Conservation (phyloP, 352 stramenopile species). For the Detonula confervacea region DNA sequence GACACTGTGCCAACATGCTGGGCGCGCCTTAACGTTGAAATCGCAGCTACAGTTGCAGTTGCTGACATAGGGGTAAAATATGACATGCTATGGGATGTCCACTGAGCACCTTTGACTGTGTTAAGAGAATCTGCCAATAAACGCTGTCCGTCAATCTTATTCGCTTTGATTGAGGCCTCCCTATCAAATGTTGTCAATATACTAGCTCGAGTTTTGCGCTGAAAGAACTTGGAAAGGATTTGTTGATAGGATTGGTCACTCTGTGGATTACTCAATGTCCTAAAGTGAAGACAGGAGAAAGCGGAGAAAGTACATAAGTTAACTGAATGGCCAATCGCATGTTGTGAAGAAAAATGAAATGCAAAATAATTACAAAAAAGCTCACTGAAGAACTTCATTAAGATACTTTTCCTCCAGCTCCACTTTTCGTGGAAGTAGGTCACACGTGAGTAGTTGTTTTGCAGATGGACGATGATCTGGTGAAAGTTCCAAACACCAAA, state of each 20-base stretch:
- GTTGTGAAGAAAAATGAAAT: neutral
- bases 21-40: slow-evolving; percentile 35
- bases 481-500: slow-evolving; percentile 27
- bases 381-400: slow-evolving; percentile 74
- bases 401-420: slow-evolving; percentile 78
- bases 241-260: slow-evolving; percentile 63
- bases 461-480: slow-evolving; percentile 59
- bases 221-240: slow-evolving; percentile 74
- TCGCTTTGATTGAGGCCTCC: slow-evolving; percentile 60
- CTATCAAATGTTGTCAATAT: slow-evolving; percentile 75
- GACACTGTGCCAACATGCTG: slow-evolving; percentile 38
- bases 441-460: slow-evolving; percentile 61
- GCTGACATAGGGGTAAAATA: slow-evolving; percentile 50
- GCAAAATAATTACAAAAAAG: too few relatives aligned
- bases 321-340: too few relatives aligned
- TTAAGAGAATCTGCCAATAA: slow-evolving; percentile 37
- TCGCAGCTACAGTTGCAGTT: slow-evolving; percentile 25
- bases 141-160: slow-evolving; percentile 42
- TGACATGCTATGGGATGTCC: slow-evolving; percentile 34
- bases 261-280: slow-evolving; percentile 67
- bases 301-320: too few relatives aligned
- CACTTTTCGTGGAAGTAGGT: slow-evolving; percentile 76
- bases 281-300: neutral
- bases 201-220: slow-evolving; percentile 51
- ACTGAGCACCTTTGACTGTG: slow-evolving; percentile 46